Base-by-base conservation (phyloP, 345 rosid genomes). In the Euclidium syriacum region DNA sequence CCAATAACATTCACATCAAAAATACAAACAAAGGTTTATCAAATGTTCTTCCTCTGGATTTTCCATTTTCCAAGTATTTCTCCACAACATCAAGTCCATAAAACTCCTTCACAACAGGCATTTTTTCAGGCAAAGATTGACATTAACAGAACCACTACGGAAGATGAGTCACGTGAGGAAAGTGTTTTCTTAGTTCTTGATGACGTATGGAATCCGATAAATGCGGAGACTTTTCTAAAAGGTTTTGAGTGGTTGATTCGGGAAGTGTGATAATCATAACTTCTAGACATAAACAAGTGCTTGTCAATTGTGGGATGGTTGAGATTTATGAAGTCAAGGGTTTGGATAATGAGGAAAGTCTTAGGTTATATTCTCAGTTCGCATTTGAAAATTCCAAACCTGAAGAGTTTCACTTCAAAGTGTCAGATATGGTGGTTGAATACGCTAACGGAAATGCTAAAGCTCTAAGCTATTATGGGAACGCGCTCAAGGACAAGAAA, bases 211-310 rank as follows among this genome's bases (percentile, higher is more conserved):
- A 48, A 48, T 6, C 7, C 56, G 33, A 3, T 16, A 6, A n/a
- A 48, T 10, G 66, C 46, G 10, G 32, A 46, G 34, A 23, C 55
- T 34, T 61, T 61, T 48, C 55, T 61, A 23, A 46, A 23, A 47
- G 66, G 66, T 17, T 61, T 47, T 61, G 24, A 61, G 6, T 6
- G 55, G 66, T 61, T 61, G 66, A 34, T 14, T 25, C 33, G 12
- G 66, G 66, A 10, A 61, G 56, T 7, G 10, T 46, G 19, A 22
- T 61, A 16, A 61, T 61, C 27, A 44, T 44, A 18, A 44, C 55
- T 4, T 46, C 66, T 5, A 34, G 55, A 47, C 23, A 58, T 29
- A 18, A 12, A 30, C 20, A 58, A 11, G 64, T 58, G 7, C 64
- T 58, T 43, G 30, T 7, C 4, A 52, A 43, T 3, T 58, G 64